Evolutionary conservation across 306 rosid species (phyloP), one percentile per base, ranked within the genome.

Genomic region (Quercus aquifolioides): DNA sequence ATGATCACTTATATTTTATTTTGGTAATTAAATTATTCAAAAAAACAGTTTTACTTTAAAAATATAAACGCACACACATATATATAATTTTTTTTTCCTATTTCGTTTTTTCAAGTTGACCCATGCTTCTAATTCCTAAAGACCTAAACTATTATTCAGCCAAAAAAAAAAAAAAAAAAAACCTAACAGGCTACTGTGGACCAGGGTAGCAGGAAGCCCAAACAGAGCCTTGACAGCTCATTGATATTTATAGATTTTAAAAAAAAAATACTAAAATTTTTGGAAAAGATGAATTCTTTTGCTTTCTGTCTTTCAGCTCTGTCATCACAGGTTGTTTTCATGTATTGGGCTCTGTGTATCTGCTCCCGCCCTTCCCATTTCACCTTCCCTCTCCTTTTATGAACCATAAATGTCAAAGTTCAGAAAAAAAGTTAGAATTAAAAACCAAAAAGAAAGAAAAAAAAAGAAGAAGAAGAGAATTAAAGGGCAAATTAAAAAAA

Each of bases 301-400:
- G 74, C 76, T 31, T 80, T 80, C 77, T 80, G 83, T 49, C 79
- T 69, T 11, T 14, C 57, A 69, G 58, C 73, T 62, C 65, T 73
- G 23, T 69, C 72, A 76, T 52, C 15, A 30, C 73, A 73, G 58
- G 79, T 74, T 77, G 43, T 64, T 85, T 82, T 80, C 71, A 65
- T 69, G 71, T 69, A 55, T 82, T 49, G 73, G 60, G 25, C 30
- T 55, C 51, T 58, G 76, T 75, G 83, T 62, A 14, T 7, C 19
- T 20, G 20, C 76, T 75, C 74, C 74, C 38, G 56, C 80, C 71
- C 49, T 57, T 23, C 31, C 68, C 64, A 76, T 30, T 31, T 43
- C 62, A 58, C 43, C n/a, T 15, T 14, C 12, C 71, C 46, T 15
- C 75, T 4, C 67, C 25, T 21, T 75, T 28, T 41, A 63, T 35